These are phyloP conservation scores for Penicillium malachiteum DNA, from an alignment of 495 filamentous ascomycete genomes.

Conservation along the genomic window DNA sequence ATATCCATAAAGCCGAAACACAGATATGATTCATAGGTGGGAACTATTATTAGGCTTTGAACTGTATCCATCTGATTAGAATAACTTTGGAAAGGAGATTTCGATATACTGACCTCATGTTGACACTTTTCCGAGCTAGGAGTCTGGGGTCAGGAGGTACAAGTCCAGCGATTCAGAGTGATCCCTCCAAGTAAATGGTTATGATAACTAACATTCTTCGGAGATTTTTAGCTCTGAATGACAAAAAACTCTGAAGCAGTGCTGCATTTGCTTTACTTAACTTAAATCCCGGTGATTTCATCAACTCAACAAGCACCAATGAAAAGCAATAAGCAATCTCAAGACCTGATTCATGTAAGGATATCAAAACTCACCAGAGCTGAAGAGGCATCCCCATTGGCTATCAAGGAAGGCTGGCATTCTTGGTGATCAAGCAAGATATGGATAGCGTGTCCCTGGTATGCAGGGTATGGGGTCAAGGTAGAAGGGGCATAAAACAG, in stretches of 20 bases:
- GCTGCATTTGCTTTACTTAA: slow-evolving; percentile 3
- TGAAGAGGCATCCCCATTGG: slow-evolving; percentile 2
- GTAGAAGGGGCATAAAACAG: neutral
- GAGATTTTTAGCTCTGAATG: too few species aligned
- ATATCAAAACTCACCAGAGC: slow-evolving; percentile 4
- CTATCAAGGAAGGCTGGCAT: slow-evolving; percentile 3
- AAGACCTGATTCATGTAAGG: slow-evolving; percentile 6
- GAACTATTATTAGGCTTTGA: too few species aligned
- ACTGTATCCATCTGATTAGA: too few species aligned
- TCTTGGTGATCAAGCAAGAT: slow-evolving; percentile 16
- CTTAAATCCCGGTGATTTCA: slow-evolving; percentile 9
- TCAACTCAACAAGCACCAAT: neutral
- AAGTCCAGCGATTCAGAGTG: too few species aligned
- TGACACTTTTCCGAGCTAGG: too few species aligned
- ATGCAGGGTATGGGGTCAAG: slow-evolving; percentile 9
- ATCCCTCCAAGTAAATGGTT: too few species aligned
- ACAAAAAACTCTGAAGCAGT: slow-evolving; percentile 1
- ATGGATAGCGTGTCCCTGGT: slow-evolving; percentile 17
- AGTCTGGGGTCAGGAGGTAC: too few species aligned
- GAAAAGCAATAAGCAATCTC: neutral
- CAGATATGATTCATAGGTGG: too few species aligned
- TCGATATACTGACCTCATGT: too few species aligned
- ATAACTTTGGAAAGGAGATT: too few species aligned
- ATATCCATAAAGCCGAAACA: too few species aligned
- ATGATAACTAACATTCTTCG: neutral